Conservation (phyloP, 2,329 filamentous ascomycete genomes). For the Phoma sp. region DNA sequence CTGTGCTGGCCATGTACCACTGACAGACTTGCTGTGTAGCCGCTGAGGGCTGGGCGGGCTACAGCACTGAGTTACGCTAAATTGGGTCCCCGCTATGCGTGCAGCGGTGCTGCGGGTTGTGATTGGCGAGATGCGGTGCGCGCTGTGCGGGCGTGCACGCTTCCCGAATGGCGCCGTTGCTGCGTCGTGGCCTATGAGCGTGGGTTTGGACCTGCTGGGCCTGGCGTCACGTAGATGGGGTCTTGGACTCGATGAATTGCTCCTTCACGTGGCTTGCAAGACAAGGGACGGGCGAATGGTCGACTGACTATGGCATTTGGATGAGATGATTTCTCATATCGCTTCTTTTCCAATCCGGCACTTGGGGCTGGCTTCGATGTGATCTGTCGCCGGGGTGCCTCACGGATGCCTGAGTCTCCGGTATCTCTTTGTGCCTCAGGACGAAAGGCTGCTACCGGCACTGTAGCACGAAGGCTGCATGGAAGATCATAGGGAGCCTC, state of each 20-base stretch:
- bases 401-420: conserved; percentile 46
- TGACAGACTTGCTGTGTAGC: conserved; percentile 20
- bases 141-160: conserved; percentile 32
- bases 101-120: background rate
- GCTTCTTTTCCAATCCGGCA: conserved; percentile 12
- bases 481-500: conserved; percentile 18
- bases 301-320: conserved; percentile 4
- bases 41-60: conserved; percentile 27
- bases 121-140: conserved; percentile 30
- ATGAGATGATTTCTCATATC: conserved; percentile 16
- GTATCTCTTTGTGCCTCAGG: conserved; percentile 35
- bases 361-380: conserved; percentile 6
- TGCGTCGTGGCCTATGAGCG: conserved; percentile 24
- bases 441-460: conserved; percentile 11
- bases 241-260: conserved; percentile 12
- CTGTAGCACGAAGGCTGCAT: conserved; percentile 11
- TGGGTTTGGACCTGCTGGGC: conserved; percentile 20
- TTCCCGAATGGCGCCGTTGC: conserved; percentile 24
- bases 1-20: conserved; percentile 19
- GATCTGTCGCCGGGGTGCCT: conserved; percentile 23
- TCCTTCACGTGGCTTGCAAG: conserved; percentile 27
- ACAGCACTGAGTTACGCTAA: conserved; percentile 1
- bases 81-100: conserved; percentile 4
- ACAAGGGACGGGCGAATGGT: conserved; percentile 14
- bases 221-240: conserved; percentile 16